phyloP scores from a whole-genome alignment of 176 grass and related monocot species.

The Hsuehochloa calcarea region DNA sequence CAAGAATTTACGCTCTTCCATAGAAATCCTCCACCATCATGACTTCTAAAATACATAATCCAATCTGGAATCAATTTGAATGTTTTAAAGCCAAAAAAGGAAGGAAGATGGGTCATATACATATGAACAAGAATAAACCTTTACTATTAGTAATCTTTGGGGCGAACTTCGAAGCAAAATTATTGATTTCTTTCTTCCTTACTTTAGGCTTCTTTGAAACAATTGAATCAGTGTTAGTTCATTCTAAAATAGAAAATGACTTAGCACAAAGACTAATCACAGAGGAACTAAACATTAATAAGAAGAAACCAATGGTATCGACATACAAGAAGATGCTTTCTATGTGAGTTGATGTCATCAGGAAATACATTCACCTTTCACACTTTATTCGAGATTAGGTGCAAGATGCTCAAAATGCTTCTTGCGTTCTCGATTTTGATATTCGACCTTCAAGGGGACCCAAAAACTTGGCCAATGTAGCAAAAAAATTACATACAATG shows the following conservation, averaged over 20 bases:
- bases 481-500: conserved; percentile 40
- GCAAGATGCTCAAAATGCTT: conserved; percentile 52
- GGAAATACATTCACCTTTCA: conserved; percentile 48
- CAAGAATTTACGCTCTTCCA: conserved; percentile 65
- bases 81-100: not conserved
- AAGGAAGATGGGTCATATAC: conserved; percentile 29
- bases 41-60: conserved; percentile 55
- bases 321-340: conserved; percentile 62
- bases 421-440: conserved; percentile 50
- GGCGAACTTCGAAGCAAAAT: conserved; percentile 56
- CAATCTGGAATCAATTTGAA: conserved; percentile 17
- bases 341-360: conserved; percentile 47
- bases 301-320: conserved; percentile 33
- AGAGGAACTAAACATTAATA: conserved; percentile 25
- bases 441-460: conserved; percentile 57
- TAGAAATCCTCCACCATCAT: conserved; percentile 88
- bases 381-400: conserved; percentile 37
- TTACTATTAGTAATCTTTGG: conserved; percentile 56
- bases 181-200: conserved; percentile 64
- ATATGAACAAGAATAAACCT: conserved; percentile 48
- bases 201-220: conserved; percentile 89
- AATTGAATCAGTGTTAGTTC: conserved; percentile 47
- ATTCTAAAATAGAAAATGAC: conserved; percentile 48
- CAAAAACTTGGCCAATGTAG: conserved; percentile 82
- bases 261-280: conserved; percentile 30